Conservation (phyloP, 1,139 yeast species). For the Magnusiomyces suaveolens region DNA sequence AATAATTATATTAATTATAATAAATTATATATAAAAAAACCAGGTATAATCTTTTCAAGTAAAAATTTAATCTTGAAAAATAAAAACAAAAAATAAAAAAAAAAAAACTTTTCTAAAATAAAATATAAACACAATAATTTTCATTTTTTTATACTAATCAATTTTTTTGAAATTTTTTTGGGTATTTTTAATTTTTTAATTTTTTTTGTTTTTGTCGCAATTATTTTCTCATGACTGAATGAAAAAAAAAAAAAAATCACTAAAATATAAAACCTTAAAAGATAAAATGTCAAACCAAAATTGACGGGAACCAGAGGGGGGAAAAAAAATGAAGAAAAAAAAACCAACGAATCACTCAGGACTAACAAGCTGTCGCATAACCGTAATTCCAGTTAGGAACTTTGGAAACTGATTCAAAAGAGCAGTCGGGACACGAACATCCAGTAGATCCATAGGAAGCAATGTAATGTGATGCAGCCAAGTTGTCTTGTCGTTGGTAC, state of each 20-base stretch:
- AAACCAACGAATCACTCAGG: neutral
- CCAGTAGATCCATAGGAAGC: constrained; percentile 11
- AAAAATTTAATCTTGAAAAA: neutral
- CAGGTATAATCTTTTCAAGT: too few relatives aligned
- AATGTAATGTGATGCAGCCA: constrained; percentile 9
- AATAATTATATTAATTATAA: neutral
- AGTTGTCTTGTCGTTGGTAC: constrained; percentile 1
- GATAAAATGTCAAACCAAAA: neutral
- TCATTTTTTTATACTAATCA: neutral
- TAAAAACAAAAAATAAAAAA: neutral
- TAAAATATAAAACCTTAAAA: neutral
- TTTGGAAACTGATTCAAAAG: constrained; percentile 12
- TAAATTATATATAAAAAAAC: neutral
- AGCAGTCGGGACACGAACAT: constrained; percentile 13
- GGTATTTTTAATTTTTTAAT: neutral
- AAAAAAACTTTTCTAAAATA: neutral
- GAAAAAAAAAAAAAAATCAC: neutral
- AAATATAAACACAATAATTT: neutral
- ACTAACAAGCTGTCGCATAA: constrained; percentile 13
- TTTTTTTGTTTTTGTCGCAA: neutral
- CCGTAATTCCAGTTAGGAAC: constrained; percentile 10
- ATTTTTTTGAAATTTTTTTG: neutral
- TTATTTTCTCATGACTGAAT: neutral
- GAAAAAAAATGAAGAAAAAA: neutral
- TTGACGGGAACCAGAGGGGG: too few relatives aligned